These are phyloP conservation scores for Scleroderma citrinum DNA, from an alignment of 768 basidiomycete species.

Conservation along the genomic window DNA sequence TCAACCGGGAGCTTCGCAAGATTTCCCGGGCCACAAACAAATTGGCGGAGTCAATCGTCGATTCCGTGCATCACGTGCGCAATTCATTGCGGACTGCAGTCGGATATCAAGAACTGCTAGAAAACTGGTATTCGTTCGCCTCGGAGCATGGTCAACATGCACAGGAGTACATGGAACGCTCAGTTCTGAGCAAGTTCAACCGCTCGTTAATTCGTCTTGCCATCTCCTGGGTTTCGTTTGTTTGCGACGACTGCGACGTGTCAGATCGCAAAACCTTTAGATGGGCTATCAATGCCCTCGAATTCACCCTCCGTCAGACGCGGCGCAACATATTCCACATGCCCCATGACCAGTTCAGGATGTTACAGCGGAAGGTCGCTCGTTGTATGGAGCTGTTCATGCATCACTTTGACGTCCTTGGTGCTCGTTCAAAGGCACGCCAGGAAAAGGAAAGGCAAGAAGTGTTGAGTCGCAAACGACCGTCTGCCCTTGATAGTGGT, in stretches of 20 bases:
- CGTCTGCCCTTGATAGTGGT: conserved; percentile 40
- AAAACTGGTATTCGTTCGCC: conserved; percentile 95
- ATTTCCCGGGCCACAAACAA: conserved; percentile 87
- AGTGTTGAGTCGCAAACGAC: conserved; percentile 50
- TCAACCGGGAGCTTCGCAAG: conserved; percentile 86
- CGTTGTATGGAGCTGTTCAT: conserved; percentile 96
- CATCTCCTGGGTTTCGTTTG: conserved; percentile 97
- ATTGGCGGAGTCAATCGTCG: conserved; percentile 87
- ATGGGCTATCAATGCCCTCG: conserved; percentile 95
- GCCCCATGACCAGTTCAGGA: conserved; percentile 82
- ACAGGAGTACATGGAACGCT: conserved; percentile 79
- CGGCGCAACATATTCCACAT: conserved; percentile 86
- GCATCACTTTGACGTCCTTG: conserved; percentile 96
- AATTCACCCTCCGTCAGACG: conserved; percentile 86
- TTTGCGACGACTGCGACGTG: conserved; percentile 96
- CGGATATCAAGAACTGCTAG: conserved; percentile 78
- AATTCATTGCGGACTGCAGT: conserved; percentile 52
- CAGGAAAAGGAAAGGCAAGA: conserved; percentile 86
- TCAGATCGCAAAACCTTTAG: conserved; percentile 94
- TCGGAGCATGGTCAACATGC: conserved; percentile 92
- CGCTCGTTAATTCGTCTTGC: conserved; percentile 82
- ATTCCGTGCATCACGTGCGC: conserved; percentile 85
- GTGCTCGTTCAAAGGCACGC: conserved; percentile 87
- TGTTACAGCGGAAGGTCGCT: conserved; percentile 87
- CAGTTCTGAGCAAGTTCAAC: conserved; percentile 68